phyloP scores from a whole-genome alignment of 805 yeast species.

The Clavispora asparagi region DNA sequence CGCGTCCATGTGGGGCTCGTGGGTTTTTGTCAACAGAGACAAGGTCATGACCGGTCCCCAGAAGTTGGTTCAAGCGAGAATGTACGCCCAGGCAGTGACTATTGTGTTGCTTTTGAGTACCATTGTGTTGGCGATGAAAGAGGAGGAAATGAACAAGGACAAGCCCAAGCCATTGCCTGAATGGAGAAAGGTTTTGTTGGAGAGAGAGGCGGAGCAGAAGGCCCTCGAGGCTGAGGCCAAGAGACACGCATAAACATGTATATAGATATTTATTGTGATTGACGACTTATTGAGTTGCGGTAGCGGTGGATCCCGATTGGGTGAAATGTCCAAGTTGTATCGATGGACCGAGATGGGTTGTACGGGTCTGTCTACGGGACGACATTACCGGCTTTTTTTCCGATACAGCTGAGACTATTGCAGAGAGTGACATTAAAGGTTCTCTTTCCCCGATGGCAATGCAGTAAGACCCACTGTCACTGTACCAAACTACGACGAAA shows the following conservation, averaged over 20 bases:
- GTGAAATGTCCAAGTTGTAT: too few species aligned
- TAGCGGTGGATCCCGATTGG: too few species aligned
- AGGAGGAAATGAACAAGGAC: constrained; percentile 17
- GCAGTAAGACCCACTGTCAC: too few species aligned
- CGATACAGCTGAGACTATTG: too few species aligned
- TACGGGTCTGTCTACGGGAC: too few species aligned
- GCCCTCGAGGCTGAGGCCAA: neutral
- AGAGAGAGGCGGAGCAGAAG: constrained; percentile 11
- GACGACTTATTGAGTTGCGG: neutral
- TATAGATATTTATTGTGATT: neutral
- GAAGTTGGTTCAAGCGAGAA: constrained; percentile 25
- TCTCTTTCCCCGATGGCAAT: too few species aligned
- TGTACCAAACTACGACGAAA: too few species aligned
- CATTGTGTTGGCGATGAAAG: constrained; percentile 23
- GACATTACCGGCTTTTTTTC: too few species aligned
- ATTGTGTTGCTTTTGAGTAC: constrained; percentile 24
- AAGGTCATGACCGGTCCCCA: constrained; percentile 23
- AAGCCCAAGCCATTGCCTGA: constrained; percentile 21
- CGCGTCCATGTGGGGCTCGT: constrained; percentile 30
- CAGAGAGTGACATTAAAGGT: too few species aligned
- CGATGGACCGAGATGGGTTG: too few species aligned
- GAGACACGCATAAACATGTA: neutral
- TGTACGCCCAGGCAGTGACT: constrained; percentile 27
- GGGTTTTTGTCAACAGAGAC: constrained; percentile 24
- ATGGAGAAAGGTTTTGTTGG: constrained; percentile 18